Conservation (phyloP, 2,329 filamentous ascomycete species). For the Colletotrichum horii region DNA sequence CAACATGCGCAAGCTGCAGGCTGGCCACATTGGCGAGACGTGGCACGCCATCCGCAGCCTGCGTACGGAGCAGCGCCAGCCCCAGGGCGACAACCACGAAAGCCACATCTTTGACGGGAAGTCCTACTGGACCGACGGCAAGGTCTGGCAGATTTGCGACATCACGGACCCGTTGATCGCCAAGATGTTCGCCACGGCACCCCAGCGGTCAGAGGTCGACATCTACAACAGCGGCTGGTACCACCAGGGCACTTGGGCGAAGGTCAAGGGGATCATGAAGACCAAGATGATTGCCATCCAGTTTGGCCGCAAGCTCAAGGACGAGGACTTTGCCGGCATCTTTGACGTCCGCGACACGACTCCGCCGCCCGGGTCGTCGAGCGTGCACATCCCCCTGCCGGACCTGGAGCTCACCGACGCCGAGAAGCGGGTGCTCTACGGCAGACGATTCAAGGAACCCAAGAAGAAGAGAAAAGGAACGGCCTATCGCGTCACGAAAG, state of each 20-base stretch:
- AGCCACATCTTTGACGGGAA: conserved; percentile 86
- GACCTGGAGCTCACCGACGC: conserved; percentile 42
- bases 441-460: conserved; percentile 33
- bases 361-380: conserved; percentile 28
- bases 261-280: conserved; percentile 87
- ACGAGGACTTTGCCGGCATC: conserved; percentile 50
- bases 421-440: conserved; percentile 38
- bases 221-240: conserved; percentile 79
- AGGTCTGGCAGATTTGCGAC: conserved; percentile 94
- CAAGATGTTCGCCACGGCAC: conserved; percentile 67
- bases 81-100: conserved; percentile 42
- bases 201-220: conserved; percentile 65
- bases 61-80: conserved; percentile 37
- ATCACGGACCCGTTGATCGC: conserved; percentile 80
- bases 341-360: conserved; percentile 41
- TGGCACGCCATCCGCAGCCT: conserved; percentile 54
- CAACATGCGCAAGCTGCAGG: conserved; percentile 65
- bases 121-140: conserved; percentile 77
- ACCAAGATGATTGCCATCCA: conserved; percentile 78
- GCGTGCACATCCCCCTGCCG: conserved; percentile 42
- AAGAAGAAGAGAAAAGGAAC: conserved; percentile 26
- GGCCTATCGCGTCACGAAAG: conserved; percentile 23
- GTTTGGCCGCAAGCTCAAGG: conserved; percentile 55
- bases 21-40: conserved; percentile 49
- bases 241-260: conserved; percentile 79